Evolutionary conservation across 1,284 basidiomycete genomes (phyloP), one percentile per base, ranked within the genome.

Genomic region (Naganishia sp.): DNA sequence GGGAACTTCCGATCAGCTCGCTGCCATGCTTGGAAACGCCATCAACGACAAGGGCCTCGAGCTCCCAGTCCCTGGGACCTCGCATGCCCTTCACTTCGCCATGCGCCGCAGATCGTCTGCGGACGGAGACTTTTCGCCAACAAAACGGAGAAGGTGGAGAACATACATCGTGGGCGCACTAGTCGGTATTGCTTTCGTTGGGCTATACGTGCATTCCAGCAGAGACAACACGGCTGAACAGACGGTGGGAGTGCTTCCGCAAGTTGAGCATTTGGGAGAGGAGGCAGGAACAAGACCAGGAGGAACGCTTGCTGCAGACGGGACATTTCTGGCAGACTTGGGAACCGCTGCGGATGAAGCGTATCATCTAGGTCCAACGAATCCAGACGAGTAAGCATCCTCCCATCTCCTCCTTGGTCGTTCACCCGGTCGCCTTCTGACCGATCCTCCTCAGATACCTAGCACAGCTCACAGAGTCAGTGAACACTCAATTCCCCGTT

Each of bases 321-420:
- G 54, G 3, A 50, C 54, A 3, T 52, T 50, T 28, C 32, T 65
- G 31, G 52, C 54, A 21, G 53, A 65, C 46, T 39, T 65, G 43
- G 63, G 63, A 50, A 43, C 25, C 4, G n/a, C n/a, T 7, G 63
- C 53, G 6, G 53, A 65, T 25, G 25, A 45, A 28, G 61, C 35
- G 11, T 63, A 54, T 45, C 53, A 63, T 28, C n/a, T 63, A 15
- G 61, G 61, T 10, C 28, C 39, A 0, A 47, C 32, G 1, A 42
- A 50, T 11, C 21, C 53, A 6, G 54, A 56, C 17, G 41, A 42
- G 54, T 65, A 41, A 41, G 53, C 43, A 28, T 17, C 6, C 9
- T 45, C 11, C 18, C 23, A 13, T 9, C 41, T 21, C 31, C 23
- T 7, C 17, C 39, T 3, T 39, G 49, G 39, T 23, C n/a, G 1